Base-by-base conservation (phyloP, 2,329 filamentous ascomycete genomes). In the Alternaria sp. region DNA sequence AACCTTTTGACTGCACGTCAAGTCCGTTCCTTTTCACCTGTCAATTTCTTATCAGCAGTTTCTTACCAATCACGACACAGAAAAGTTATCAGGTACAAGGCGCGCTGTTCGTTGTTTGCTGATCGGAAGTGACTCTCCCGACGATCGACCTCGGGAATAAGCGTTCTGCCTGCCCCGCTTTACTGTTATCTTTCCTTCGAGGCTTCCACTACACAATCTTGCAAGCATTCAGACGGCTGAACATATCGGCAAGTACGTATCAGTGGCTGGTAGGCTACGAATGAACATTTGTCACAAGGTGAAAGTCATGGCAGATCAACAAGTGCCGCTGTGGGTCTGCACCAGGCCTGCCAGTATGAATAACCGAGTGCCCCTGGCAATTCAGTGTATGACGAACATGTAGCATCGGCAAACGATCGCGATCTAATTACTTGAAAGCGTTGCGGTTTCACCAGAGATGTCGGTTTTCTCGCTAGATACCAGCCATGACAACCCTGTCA, bases 381-480 rank as follows among this genome's bases (percentile, higher is more conserved):
- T 44, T 14, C 23, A n/a, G 46, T 28, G 14, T 50, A n/a, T 50
- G 26, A 12, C 23, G 14, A 28, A 50, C 37, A 41, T 41, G 37
- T 41, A 41, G 37, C 37, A 41, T 41, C 37, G 37, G n/a, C 37
- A 41, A 41, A 18, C 37, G 44, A 14, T 12, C 28, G 11, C 43
- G 20, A 50, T 28, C 43, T 50, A 14, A 50, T 18, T 10, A 30
- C 25, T 20, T 20, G 21, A 44, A 43, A 20, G n/a, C 18, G 3
- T 54, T n/a, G 8, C 15, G 10, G 21, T 23, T 12, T 46, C 11
- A 47, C n/a, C 30, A 14, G 57, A 11, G 10, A 81, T 81, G 78
- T 81, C 79, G 6, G 78, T 81, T 15, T 79, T 81, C 65, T 80
- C 79, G 11, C 66, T 80, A 4, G 68, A 74, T 28, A 70, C 77